Percentiles rank a stretch among this genome's conserved stretches.
Conservation (phyloP, 805 yeast species). For the Vanderwaltozyma tropicalis region DNA sequence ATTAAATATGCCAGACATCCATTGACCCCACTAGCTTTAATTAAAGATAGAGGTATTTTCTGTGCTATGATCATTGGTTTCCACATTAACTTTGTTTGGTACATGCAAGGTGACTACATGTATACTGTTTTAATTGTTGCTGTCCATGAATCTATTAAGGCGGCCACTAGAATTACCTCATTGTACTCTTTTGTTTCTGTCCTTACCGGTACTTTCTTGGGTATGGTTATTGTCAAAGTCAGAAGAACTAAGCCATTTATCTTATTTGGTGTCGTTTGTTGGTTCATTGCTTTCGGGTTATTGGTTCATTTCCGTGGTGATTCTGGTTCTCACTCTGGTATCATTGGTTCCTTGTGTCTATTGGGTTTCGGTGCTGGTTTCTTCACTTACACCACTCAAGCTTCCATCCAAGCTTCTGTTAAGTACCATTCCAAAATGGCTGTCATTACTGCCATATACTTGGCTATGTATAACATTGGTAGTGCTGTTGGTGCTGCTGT, state of each 20-base stretch:
- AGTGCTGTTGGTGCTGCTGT: constrained; percentile 52
- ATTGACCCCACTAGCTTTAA: constrained; percentile 41
- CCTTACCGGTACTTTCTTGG: constrained; percentile 47
- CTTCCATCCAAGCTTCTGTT: constrained; percentile 46
- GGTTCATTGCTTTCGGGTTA: constrained; percentile 53
- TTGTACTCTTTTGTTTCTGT: constrained; percentile 59
- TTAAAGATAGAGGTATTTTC: constrained; percentile 56
- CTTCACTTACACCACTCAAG: constrained; percentile 55
- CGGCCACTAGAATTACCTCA: constrained; percentile 58
- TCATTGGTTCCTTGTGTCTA: constrained; percentile 54
- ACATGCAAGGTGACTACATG: constrained; percentile 56
- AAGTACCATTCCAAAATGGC: constrained; percentile 54
- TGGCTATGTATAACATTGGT: constrained; percentile 54
- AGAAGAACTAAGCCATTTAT: constrained; percentile 51
- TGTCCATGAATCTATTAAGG: constrained; percentile 41
- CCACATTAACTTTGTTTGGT: constrained; percentile 47
- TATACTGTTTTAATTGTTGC: constrained; percentile 53
- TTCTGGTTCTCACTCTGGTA: constrained; percentile 39
- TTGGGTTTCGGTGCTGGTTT: constrained; percentile 69
- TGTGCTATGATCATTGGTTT: constrained; percentile 50
- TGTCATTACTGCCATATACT: constrained; percentile 45
- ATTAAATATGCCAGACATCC: constrained; percentile 43
- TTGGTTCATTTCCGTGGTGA: constrained; percentile 46
- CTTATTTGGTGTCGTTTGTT: constrained; percentile 44
- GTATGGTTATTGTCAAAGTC: constrained; percentile 39